Percentiles rank a stretch among this genome's conserved stretches.
phyloP scores from a whole-genome alignment of 2,329 filamentous ascomycete genomes.

The Ophiosphaerella herpotricha region DNA sequence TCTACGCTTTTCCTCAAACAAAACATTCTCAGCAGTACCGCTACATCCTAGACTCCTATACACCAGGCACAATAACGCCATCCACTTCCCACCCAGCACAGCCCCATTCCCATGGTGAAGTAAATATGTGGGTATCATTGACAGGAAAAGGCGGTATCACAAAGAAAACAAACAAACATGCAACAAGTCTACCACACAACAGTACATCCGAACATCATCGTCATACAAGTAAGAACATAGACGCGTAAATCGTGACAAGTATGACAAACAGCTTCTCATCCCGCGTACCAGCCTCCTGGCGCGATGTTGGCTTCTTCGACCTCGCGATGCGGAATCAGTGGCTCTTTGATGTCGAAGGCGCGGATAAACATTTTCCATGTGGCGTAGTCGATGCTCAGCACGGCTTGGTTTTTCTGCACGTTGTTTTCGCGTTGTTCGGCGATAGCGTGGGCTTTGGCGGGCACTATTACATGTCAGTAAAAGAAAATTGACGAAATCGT shows the following conservation, averaged over 20 bases:
- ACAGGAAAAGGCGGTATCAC: too few relatives aligned
- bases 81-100: too few relatives aligned
- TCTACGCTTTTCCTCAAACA: too few relatives aligned
- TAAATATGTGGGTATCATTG: too few relatives aligned
- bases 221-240: too few relatives aligned
- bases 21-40: too few relatives aligned
- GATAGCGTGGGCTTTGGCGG: conserved; percentile 52
- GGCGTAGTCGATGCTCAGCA: conserved; percentile 84
- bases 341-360: conserved; percentile 74
- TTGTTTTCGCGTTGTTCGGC: conserved; percentile 60
- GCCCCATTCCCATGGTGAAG: too few relatives aligned
- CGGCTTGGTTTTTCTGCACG: conserved; percentile 72
- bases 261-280: conserved; percentile 1
- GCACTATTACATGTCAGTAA: conserved; percentile 40
- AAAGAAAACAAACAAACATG: too few relatives aligned
- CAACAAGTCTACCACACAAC: too few relatives aligned
- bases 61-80: too few relatives aligned
- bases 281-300: conserved; percentile 32
- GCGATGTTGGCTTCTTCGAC: conserved; percentile 30
- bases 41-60: too few relatives aligned
- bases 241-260: not conserved
- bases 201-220: too few relatives aligned
- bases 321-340: conserved; percentile 82
- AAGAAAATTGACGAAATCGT: not conserved
- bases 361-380: conserved; percentile 80